These are phyloP conservation scores for Talaromyces pinophilus DNA, from an alignment of 2,329 filamentous ascomycete species.

Conservation along the genomic window DNA sequence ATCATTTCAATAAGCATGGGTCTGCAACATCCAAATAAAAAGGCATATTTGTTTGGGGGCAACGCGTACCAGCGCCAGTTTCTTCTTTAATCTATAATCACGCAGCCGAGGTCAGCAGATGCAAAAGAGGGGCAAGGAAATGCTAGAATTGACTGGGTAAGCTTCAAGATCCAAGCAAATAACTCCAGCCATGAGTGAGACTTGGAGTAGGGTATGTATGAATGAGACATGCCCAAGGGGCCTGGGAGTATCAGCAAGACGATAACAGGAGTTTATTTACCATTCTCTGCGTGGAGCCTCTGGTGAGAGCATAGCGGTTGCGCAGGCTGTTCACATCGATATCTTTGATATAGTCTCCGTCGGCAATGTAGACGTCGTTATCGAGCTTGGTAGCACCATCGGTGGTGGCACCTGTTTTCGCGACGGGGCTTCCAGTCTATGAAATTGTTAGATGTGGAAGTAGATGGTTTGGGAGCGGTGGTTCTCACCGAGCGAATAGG, in stretches of 20 bases:
- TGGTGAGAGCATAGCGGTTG: slow-evolving; percentile 95
- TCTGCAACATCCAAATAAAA: slow-evolving; percentile 47
- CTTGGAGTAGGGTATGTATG: slow-evolving; percentile 23
- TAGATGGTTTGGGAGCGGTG: too few species aligned
- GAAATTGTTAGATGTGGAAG: slow-evolving; percentile 7
- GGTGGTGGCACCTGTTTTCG: slow-evolving; percentile 57
- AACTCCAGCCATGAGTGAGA: slow-evolving; percentile 25
- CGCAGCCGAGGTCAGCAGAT: slow-evolving; percentile 89
- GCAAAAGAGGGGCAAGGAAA: slow-evolving; percentile 66
- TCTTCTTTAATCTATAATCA: slow-evolving; percentile 98
- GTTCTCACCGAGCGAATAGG: slow-evolving; percentile 61
- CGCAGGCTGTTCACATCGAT: slow-evolving; percentile 98
- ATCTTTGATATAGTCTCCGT: slow-evolving; percentile 97
- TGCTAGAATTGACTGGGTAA: slow-evolving; percentile 67
- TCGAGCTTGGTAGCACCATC: slow-evolving; percentile 64
- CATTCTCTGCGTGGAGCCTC: slow-evolving; percentile 97
- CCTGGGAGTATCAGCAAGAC: slow-evolving; percentile 65
- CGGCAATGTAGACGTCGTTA: slow-evolving; percentile 87
- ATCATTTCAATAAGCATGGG: slow-evolving; percentile 61
- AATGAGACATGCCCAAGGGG: slow-evolving; percentile 40
- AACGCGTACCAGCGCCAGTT: slow-evolving; percentile 96
- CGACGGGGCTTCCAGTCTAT: slow-evolving; percentile 52
- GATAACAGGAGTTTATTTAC: slow-evolving; percentile 78
- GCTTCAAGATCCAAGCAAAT: slow-evolving; percentile 54
- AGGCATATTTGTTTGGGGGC: slow-evolving; percentile 39